Evolutionary conservation across 2,329 filamentous ascomycete genomes (phyloP).

Genomic region (Calonectria hawksworthii): DNA sequence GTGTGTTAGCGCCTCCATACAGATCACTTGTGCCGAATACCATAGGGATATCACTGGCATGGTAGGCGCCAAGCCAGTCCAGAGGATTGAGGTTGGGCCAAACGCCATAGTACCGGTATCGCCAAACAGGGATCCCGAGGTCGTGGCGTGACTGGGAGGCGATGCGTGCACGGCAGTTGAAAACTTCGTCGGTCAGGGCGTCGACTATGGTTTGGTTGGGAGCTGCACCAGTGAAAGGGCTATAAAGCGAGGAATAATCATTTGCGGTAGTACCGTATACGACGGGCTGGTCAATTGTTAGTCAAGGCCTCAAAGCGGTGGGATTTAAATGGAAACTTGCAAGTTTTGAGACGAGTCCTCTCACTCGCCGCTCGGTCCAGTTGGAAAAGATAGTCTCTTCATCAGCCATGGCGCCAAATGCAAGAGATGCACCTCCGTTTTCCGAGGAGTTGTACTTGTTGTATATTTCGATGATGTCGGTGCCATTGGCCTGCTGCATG

Average conservation of each 20-base stretch:
- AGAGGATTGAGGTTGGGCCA: slow-evolving; percentile 18
- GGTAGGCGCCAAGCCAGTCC: slow-evolving; percentile 16
- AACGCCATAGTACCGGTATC: slow-evolving; percentile 19
- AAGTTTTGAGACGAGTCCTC: slow-evolving; percentile 7
- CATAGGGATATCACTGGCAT: slow-evolving; percentile 13
- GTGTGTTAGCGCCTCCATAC: slow-evolving; percentile 5
- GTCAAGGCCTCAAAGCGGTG: not conserved
- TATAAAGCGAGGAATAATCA: slow-evolving; percentile 14
- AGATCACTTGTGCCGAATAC: slow-evolving; percentile 14
- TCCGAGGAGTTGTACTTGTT: slow-evolving; percentile 20
- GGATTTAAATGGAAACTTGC: not conserved
- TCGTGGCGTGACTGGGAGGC: slow-evolving; percentile 6
- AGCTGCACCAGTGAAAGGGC: slow-evolving; percentile 10
- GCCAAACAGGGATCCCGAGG: slow-evolving; percentile 8
- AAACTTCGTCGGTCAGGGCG: slow-evolving; percentile 3
- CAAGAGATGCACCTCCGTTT: not conserved
- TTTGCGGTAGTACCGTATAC: slow-evolving; percentile 12
- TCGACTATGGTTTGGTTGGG: slow-evolving; percentile 11
- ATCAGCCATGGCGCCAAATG: slow-evolving; percentile 17
- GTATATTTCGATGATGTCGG: slow-evolving; percentile 12
- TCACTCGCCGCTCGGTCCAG: slow-evolving; percentile 3
- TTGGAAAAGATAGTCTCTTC: slow-evolving; percentile 18
- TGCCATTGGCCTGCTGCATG: slow-evolving; percentile 10
- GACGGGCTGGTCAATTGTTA: not conserved
- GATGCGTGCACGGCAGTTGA: slow-evolving; percentile 19